Base-by-base conservation (phyloP, 2,329 filamentous ascomycete genomes). In the Neobulgaria alba region DNA sequence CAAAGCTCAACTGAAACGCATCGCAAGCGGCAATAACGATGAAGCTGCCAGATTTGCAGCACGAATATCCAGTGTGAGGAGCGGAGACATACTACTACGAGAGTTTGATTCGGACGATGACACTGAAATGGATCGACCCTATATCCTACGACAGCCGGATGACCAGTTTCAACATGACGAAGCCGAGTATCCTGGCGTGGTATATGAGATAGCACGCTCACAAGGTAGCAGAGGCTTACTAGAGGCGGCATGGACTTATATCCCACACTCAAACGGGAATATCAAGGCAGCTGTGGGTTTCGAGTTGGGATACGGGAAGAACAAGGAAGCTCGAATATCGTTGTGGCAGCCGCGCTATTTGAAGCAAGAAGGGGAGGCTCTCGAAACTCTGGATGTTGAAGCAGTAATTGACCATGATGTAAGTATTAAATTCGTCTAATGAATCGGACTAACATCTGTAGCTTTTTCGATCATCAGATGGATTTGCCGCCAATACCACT, bases 1-100 rank as follows among this genome's bases (percentile, higher is more conserved):
- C 41, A 41, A 45, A 46, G 50, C 45, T 50, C 45, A 44, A 45
- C 38, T 46, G 48, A 42, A 38, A 49, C 38, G 19, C 37, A 41
- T 45, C 48, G 39, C 48, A 43, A 47, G 41, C 41, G 41, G 46
- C 30, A 12, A n/a, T n/a, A n/a, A n/a, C n/a, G n/a, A n/a, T n/a
- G 37, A 47, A 47, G 40, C 44, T 34, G 44, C 40, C 21, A 41
- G 30, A 47, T 47, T 43, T 40, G 41, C 38, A 43, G 41, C 33
- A 43, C 33, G 32, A 30, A 40, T 43, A 47, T 43, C 29, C 29
- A 47, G 38, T 37, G 33, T 46, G 14, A 40, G 41, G 33, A 43
- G 36, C 16, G 44, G 40, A 43, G 41, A 37, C 33, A 46, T 46
- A 43, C 41, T 38, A 29, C 43, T 42, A 31, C 39, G 36, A 42